Evolutionary conservation across 2,329 filamentous ascomycete genomes (phyloP), one percentile per base, ranked within the genome.

Genomic region (Trichoderma koningiopsis): DNA sequence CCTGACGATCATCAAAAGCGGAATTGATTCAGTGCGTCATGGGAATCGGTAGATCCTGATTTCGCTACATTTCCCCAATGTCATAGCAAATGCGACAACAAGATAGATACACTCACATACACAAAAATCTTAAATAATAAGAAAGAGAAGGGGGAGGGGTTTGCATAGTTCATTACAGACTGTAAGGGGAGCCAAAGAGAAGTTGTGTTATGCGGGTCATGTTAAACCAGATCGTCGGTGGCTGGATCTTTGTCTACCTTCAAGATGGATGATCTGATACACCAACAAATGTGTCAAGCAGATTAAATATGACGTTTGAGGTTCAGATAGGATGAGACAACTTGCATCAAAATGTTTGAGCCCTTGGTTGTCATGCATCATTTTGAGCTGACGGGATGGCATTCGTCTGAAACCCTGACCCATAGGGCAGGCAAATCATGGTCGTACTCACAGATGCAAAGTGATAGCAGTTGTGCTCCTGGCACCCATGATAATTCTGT

Each of bases 1-100:
- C 63, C 63, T 66, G 63, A 66, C 63, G 63, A 66, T 66, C 63
- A 35, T 27, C 33, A 5, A 37, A 37, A 55, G 16, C 24, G 33
- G 40, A 19, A 58, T 58, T 8, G 40, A 58, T 33, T 22, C 16
- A 37, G 5, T 55, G 57, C 16, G 40, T 53, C 55, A 53, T 19
- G 43, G 24, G 31, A 31, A 52, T 60, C 33, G 57, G 65, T 6
- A 60, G 65, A 60, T 60, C 65, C 27, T 55, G 43, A 60, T 68
- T 29, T 68, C 65, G 65, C 56, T 68, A 60, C 65, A 11, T 27
- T n/a, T 4, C 6, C 19, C 6, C 40, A 35, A 49, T 6, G 33
- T 29, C n/a, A 40, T 53, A 22, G 40, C 24, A 27, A 31, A 16
- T 59, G 37, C 24, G 16, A n/a, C 11, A 58, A 10, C 33, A 35